phyloP scores from a whole-genome alignment of 371 early-diverging fungal species.

The Actinomortierella ambigua region DNA sequence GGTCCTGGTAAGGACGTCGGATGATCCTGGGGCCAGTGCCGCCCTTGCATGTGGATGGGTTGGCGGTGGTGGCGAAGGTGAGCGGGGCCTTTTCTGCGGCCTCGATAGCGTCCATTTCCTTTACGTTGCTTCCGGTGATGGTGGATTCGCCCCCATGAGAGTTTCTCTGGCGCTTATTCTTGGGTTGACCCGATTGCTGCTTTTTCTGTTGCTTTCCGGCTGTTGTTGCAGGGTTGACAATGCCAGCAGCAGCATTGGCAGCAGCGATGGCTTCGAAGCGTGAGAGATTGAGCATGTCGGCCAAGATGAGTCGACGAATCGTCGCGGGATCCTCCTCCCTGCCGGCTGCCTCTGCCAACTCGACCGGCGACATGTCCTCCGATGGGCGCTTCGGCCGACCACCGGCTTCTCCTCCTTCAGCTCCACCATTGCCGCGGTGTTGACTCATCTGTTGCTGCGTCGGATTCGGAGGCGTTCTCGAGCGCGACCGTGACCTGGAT shows the following conservation, averaged over 20 bases:
- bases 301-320: conserved; percentile 21
- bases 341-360: neutral
- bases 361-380: conserved; percentile 2
- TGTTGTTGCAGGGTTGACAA: conserved; percentile 40
- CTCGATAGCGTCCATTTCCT: conserved; percentile 34
- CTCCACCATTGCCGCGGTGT: neutral
- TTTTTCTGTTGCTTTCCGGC: no score
- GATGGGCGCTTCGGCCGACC: conserved; percentile 34
- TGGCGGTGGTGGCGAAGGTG: neutral
- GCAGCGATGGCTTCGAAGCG: conserved; percentile 1
- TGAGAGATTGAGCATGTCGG: conserved; percentile 54
- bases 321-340: neutral
- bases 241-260: conserved; percentile 37
- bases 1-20: conserved; percentile 16
- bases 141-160: neutral
- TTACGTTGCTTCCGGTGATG: conserved; percentile 1
- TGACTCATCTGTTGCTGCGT: conserved; percentile 3
- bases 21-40: conserved; percentile 3
- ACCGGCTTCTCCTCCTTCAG: neutral
- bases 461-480: neutral
- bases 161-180: no score
- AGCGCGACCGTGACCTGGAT: conserved; percentile 2
- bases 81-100: conserved; percentile 7
- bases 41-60: neutral
- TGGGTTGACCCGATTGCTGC: no score